Conservation (phyloP, 2,329 filamentous ascomycete species). For the Fusarium sp. region DNA sequence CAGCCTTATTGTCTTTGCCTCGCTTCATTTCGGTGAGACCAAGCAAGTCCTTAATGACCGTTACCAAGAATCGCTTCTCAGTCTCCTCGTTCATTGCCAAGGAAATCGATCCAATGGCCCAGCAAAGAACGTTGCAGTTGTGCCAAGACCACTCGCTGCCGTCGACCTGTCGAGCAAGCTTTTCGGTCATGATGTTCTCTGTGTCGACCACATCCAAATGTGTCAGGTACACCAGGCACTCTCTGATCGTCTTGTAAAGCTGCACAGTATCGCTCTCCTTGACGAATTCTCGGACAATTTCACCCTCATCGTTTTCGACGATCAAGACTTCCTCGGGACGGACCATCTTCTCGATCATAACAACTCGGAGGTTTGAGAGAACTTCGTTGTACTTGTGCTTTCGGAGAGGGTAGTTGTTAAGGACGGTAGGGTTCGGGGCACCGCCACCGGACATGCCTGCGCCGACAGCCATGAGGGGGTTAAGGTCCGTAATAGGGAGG, state of each 20-base stretch:
- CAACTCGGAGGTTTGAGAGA: constrained; percentile 89
- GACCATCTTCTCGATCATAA: constrained; percentile 99
- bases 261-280: constrained; percentile 99
- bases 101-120: constrained; percentile 98
- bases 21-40: constrained; percentile 99
- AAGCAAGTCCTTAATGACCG: constrained; percentile 97
- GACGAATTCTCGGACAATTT: constrained; percentile 98
- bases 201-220: constrained; percentile 98
- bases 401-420: constrained; percentile 90
- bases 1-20: constrained; percentile 99
- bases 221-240: constrained; percentile 96
- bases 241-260: constrained; percentile 97
- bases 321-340: constrained; percentile 97
- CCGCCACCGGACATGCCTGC: constrained; percentile 80
- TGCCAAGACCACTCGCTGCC: constrained; percentile 98
- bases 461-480: constrained; percentile 84
- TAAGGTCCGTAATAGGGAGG: constrained; percentile 91
- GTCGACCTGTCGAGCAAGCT: constrained; percentile 94
- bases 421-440: constrained; percentile 83
- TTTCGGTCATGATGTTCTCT: constrained; percentile 99
- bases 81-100: constrained; percentile 99
- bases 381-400: constrained; percentile 99
- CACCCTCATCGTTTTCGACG: constrained; percentile 99
- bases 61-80: constrained; percentile 97
- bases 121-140: constrained; percentile 99